Evolutionary conservation across 345 rosid species (phyloP).

Genomic region (Syzygium oleosum): DNA sequence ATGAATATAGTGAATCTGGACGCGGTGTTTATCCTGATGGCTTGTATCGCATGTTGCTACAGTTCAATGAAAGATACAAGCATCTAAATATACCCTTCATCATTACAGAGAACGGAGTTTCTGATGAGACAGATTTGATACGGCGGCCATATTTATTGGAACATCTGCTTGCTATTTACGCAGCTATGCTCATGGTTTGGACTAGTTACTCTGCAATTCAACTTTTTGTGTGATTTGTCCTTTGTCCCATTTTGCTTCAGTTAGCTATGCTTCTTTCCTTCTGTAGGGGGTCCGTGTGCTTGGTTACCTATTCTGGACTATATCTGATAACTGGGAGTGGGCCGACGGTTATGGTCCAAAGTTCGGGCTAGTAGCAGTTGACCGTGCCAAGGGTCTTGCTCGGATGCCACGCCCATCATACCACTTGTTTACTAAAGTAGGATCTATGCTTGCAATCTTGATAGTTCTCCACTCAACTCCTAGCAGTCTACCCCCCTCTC

Average conservation of each 20-base stretch:
- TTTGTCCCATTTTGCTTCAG: background rate
- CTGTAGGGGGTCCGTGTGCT: constrained; percentile 77
- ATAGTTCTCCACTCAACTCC: background rate
- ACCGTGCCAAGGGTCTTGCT: constrained; percentile 64
- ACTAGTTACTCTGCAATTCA: constrained; percentile 7
- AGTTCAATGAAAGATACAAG: constrained; percentile 80
- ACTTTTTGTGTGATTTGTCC: background rate
- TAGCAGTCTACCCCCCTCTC: background rate
- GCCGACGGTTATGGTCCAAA: constrained; percentile 99
- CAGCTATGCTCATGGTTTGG: constrained; percentile 69
- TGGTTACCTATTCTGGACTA: constrained; percentile 94
- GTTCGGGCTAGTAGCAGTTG: constrained; percentile 89
- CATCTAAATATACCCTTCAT: constrained; percentile 75
- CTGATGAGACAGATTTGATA: constrained; percentile 84
- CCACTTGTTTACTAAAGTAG: constrained; percentile 76
- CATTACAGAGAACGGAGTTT: constrained; percentile 78
- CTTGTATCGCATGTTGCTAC: constrained; percentile 56
- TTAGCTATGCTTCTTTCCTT: background rate
- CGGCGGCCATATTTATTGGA: constrained; percentile 82
- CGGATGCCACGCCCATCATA: constrained; percentile 77
- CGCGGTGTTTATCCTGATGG: constrained; percentile 98
- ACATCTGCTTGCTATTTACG: constrained; percentile 81
- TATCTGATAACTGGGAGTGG: constrained; percentile 99
- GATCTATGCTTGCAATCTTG: background rate
- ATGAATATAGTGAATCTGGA: constrained; percentile 98